Percentiles rank a stretch among this genome's conserved stretches.
Conservation (phyloP, 2,329 filamentous ascomycete species). For the Aotearoamyces nothofagi region DNA sequence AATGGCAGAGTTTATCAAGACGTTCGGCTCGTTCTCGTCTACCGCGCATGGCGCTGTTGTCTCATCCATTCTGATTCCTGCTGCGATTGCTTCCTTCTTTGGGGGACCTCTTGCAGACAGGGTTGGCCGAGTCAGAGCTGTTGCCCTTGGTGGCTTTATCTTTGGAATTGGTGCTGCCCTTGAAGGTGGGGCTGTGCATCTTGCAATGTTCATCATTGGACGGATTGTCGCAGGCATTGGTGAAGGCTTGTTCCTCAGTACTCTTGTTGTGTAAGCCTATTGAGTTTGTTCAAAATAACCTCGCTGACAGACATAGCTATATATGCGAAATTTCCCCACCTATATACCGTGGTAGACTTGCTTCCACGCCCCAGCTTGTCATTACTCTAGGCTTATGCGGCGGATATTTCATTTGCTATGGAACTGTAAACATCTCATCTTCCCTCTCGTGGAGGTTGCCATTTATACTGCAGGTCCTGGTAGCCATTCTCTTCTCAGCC, state of each 20-base stretch:
- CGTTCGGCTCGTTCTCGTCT: constrained; percentile 33
- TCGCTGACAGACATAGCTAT: too few relatives aligned
- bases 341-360: constrained; percentile 31
- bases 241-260: constrained; percentile 41
- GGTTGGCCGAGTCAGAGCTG: constrained; percentile 32
- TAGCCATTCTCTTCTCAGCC: constrained; percentile 24
- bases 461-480: constrained; percentile 29
- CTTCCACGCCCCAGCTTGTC: constrained; percentile 35
- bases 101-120: constrained; percentile 36
- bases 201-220: constrained; percentile 38
- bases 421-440: constrained; percentile 28
- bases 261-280: constrained; percentile 29
- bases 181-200: constrained; percentile 28
- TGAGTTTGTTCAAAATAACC: too few relatives aligned
- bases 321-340: constrained; percentile 45
- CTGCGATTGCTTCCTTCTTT: constrained; percentile 39
- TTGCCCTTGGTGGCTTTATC: constrained; percentile 31
- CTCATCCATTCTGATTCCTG: constrained; percentile 41
- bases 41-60: constrained; percentile 41
- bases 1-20: constrained; percentile 27
- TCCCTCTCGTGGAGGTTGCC: constrained; percentile 40
- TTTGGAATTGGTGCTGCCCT: constrained; percentile 38
- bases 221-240: constrained; percentile 40
- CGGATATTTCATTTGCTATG: constrained; percentile 47
- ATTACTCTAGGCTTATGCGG: constrained; percentile 31